Evolutionary conservation across 768 basidiomycete species (phyloP).

Genomic region (Termitomyces sp.): DNA sequence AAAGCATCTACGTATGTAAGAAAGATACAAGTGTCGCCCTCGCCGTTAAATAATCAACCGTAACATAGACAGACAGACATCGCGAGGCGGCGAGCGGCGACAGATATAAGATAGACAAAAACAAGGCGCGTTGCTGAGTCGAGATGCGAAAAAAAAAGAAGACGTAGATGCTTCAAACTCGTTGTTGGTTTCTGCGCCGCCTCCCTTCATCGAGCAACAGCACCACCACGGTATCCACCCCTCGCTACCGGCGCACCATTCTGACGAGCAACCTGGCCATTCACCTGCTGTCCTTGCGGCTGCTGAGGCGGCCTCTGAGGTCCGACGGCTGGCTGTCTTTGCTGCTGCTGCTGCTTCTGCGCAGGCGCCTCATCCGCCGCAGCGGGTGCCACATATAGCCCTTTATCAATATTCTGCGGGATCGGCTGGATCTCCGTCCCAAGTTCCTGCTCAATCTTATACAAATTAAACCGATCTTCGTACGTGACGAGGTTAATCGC

Average conservation of each 20-base stretch:
- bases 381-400: slow-evolving; percentile 86
- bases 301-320: slow-evolving; percentile 20
- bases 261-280: slow-evolving; percentile 23
- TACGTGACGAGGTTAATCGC: slow-evolving; percentile 98
- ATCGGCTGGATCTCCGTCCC: slow-evolving; percentile 98
- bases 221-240: slow-evolving; percentile 32
- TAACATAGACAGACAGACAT: slow-evolving; percentile 10
- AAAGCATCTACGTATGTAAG: slow-evolving; percentile 4
- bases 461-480: slow-evolving; percentile 96
- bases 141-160: slow-evolving; percentile 8
- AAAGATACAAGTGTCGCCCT: slow-evolving; percentile 13
- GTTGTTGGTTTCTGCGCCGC: slow-evolving; percentile 8
- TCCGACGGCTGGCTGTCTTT: slow-evolving; percentile 15
- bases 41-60: slow-evolving; percentile 15
- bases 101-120: slow-evolving; percentile 13
- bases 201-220: slow-evolving; percentile 28
- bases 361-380: slow-evolving; percentile 33
- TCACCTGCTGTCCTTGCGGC: slow-evolving; percentile 24
- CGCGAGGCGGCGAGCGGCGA: slow-evolving; percentile 7
- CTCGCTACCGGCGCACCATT: slow-evolving; percentile 19
- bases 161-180: slow-evolving; percentile 11
- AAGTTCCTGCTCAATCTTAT: slow-evolving; percentile 97
- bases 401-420: slow-evolving; percentile 85
- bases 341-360: slow-evolving; percentile 28
- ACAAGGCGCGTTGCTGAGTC: background rate